Base-by-base conservation (phyloP, 2,329 filamentous ascomycete genomes). In the Pestalotiopsis sp. region DNA sequence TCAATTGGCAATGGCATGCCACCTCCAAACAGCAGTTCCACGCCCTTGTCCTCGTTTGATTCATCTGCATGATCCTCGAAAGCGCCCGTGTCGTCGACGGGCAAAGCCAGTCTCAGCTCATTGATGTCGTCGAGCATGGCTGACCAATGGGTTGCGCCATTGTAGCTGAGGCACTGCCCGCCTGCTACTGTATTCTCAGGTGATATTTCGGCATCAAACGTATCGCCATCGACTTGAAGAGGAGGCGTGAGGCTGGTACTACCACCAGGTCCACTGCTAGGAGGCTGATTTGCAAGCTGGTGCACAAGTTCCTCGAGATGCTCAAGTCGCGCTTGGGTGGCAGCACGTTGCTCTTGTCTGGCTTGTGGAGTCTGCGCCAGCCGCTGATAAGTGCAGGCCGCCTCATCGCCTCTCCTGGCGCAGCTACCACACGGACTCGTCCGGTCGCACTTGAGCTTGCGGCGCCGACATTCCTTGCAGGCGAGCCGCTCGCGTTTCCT, bases 131-230 rank as follows among this genome's bases (percentile, higher is more conserved):
- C 45, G 7, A 66, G 49, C 64, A 66, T 66, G 14, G 64, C 64
- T 25, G 64, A 66, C 64, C 64, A 66, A 20, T 66, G 64, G 3
- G 64, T 66, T 11, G 64, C 41, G 20, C 64, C 64, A 66, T 57
- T 66, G 31, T 66, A 66, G 23, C 14, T 27, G 20, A 49, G 25
- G 14, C 12, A 17, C 4, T 64, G 20, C 0, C 36, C 27, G 38
- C 23, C 11, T 36, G 20, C 38, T 13, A 17, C 62, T 12, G 12
- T 2, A 36, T 9, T 36, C 9, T 25, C 41, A 13, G 20, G 4
- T 65, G 62, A 23, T 23, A 27, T 6, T 4, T 36, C 23, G 1
- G 57, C 23, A 12, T 36, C 57, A 59, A 27, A 36, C 5, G 57
- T 7, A 14, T 59, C 57, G 23, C 57, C 11, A 59, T 27, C 57